Conservation (phyloP, 805 yeast genomes). For the Kuraishia piskuri region DNA sequence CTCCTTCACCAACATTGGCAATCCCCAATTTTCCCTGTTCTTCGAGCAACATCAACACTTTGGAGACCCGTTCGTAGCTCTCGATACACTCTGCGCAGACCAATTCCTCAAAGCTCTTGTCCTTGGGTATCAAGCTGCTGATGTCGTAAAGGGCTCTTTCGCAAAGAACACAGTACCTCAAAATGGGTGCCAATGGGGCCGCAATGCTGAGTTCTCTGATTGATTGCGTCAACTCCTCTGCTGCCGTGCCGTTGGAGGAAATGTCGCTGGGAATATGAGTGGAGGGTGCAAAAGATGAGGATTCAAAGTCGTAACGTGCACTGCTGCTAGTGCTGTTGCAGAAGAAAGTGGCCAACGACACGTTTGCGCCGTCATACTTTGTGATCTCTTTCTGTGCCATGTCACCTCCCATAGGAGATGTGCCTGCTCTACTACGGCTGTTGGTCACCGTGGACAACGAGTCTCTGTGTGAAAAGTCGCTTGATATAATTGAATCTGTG, state of each 20-base stretch:
- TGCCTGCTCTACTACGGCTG: background rate
- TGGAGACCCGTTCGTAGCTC: slow-evolving; percentile 20
- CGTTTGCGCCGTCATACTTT: background rate
- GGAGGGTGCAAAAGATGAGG: background rate
- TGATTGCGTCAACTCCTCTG: background rate
- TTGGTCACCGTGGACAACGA: background rate
- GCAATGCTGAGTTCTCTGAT: slow-evolving; percentile 6
- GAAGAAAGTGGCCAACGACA: background rate
- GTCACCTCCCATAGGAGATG: background rate
- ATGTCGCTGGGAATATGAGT: slow-evolving; percentile 21
- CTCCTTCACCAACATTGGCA: slow-evolving; percentile 2
- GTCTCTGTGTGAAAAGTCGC: background rate
- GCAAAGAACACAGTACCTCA: slow-evolving; percentile 57
- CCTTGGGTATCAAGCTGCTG: slow-evolving; percentile 27
- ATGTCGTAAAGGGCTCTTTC: slow-evolving; percentile 62
- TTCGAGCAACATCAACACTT: slow-evolving; percentile 6
- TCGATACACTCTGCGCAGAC: slow-evolving; percentile 57
- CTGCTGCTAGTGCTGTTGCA: background rate
- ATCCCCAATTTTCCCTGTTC: slow-evolving; percentile 1
- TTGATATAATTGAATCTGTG: background rate
- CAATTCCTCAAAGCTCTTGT: slow-evolving; percentile 34
- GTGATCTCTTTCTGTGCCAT: background rate
- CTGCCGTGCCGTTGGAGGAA: background rate
- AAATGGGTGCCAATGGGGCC: slow-evolving; percentile 25
- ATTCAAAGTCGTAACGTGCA: background rate